Percentiles rank a stretch among this genome's conserved stretches.
Evolutionary conservation across 2,329 filamentous ascomycete species (phyloP).

Genomic region (Cladobotryum protrusum): DNA sequence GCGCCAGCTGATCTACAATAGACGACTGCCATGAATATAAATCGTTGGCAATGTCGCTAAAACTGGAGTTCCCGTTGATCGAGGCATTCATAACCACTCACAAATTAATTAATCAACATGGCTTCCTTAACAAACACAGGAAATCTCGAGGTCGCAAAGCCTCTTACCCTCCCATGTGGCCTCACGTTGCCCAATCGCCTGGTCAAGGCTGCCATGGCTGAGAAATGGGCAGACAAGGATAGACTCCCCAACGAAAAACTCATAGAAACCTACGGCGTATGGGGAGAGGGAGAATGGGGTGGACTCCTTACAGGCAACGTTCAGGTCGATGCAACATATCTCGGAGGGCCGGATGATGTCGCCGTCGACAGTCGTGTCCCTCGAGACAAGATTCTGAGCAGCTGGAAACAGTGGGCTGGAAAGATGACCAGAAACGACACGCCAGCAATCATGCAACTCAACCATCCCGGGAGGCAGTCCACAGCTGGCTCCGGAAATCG

Average conservation of each 20-base stretch:
- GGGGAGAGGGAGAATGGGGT: slow-evolving; percentile 50
- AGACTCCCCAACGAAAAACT: slow-evolving; percentile 39
- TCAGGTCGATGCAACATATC: slow-evolving; percentile 33
- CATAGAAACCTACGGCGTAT: slow-evolving; percentile 42
- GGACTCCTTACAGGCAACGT: slow-evolving; percentile 47
- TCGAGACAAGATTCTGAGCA: slow-evolving; percentile 22
- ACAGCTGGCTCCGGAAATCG: slow-evolving; percentile 31
- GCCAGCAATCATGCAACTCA: slow-evolving; percentile 38
- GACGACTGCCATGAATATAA: no score
- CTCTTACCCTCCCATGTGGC: slow-evolving; percentile 48
- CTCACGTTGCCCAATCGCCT: slow-evolving; percentile 51
- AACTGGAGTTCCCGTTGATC: no score
- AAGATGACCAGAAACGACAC: slow-evolving; percentile 27
- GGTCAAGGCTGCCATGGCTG: slow-evolving; percentile 45
- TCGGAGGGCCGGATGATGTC: slow-evolving; percentile 30
- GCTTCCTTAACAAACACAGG: no score
- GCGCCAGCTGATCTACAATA: no score
- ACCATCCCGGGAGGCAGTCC: slow-evolving; percentile 42
- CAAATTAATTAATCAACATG: no score
- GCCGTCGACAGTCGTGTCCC: slow-evolving; percentile 26
- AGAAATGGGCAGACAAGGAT: slow-evolving; percentile 35
- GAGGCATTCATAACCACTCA: no score
- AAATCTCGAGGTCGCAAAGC: slow-evolving; percentile 17
- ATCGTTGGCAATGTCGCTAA: no score
- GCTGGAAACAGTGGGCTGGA: slow-evolving; percentile 34